Evolutionary conservation across 768 basidiomycete genomes (phyloP), one percentile per base, ranked within the genome.

Genomic region (Crucibulum laeve): DNA sequence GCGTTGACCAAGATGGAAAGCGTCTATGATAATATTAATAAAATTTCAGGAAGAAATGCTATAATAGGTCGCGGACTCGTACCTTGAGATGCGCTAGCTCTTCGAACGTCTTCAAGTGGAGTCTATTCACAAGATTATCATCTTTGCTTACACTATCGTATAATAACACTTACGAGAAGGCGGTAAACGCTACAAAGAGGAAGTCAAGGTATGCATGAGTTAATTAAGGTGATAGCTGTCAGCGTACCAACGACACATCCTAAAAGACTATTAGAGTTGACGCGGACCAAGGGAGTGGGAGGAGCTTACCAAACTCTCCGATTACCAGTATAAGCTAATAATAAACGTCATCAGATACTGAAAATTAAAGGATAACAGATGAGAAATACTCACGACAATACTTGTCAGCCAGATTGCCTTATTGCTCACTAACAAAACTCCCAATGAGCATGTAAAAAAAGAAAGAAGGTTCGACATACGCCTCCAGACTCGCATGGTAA

Each of bases 1-100:
- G 61, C 67, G 47, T 77, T 79, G 46, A 77, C 63, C 18, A 63
- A 42, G 41, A 69, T 66, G 1, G 73, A 71, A 8, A 76, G 58
- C 11, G 40, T 50, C 69, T 73, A 35, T 23, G 36, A 25, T 7
- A 23, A 21, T 42, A 7, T 7, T 10, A 43, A 36, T 24, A 14
- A 21, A 14, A 25, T 11, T 24, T 4, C 23, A 42, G 17, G 28
- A n/a, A 32, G 17, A 6, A 13, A 30, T 25, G 15, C 4, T 25
- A 32, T 5, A 11, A 19, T 2, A 38, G 43, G n/a, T n/a, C n/a
- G n/a, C n/a, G n/a, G n/a, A n/a, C n/a, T n/a, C 40, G 3, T 40
- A 58, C 73, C 56, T 74, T 69, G 11, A 77, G 59, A 4, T 43
- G 34, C 4, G 42, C 42, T 1, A 77, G 60, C 25, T 73, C 41